Base-by-base conservation (phyloP, 2,329 filamentous ascomycete species). In the Ceratocystis cubensis region DNA sequence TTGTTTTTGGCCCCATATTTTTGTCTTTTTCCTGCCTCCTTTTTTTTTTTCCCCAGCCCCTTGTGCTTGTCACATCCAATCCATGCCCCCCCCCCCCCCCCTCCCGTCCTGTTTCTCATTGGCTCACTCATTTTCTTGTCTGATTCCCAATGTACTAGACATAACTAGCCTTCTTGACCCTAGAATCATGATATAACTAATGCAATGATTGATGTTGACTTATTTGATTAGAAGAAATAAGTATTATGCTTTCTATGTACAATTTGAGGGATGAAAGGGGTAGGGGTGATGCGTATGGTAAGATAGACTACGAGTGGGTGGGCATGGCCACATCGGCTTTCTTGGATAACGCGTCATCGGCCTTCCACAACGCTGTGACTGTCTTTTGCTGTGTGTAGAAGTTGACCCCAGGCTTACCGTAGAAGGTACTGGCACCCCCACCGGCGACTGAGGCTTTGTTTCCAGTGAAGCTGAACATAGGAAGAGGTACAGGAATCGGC, bases 361-460 rank as follows among this genome's bases (percentile, higher is more conserved):
- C 64, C 68, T 64, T 68, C 94, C 94, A 99, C 75, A 95, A 78
- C 71, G 90, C 88, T 65, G 94, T 99, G 62, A 99, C 94, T 2
- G 94, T 99, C 88, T 99, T 97, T 74, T 89, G 84, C 79, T 97
- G 94, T 2, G 94, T 99, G 77, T 96, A 97, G 75, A 99, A 99
- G 74, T 89, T 87, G 74, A 99, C 78, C 28, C 93, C 94, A 0
- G 91, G 90, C 77, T 89, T 88, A 71, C 94, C 94, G 77, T 99
- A 99, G 75, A 99, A 97, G 17, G 91, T 96, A 78, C 84, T 96
- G 46, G 89, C 88, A 69, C 94, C 93, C 64, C 92, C 92, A 65
- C 93, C 94, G 0, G 94, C 94, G 67, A 97, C 82, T 73, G 86
- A 91, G 82, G 88, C 92, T 86, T 99, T 93, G 80, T 88, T 88